Conservation (phyloP, 2,329 filamentous ascomycete genomes). For the Aureobasidium subglaciale region DNA sequence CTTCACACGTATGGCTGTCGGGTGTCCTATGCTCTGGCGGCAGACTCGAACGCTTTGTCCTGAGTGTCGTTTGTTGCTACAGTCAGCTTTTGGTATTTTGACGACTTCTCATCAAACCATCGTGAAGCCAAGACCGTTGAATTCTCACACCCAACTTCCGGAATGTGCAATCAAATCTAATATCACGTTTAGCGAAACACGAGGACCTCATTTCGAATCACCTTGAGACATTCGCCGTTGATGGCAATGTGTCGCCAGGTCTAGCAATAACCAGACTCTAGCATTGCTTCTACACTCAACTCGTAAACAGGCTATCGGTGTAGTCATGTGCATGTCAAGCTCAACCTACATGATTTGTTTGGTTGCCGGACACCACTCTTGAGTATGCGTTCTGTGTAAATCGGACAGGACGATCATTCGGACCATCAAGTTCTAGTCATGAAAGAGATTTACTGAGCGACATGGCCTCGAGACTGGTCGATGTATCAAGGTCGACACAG, state of each 20-base stretch:
- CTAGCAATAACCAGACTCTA: not conserved
- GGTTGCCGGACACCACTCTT: not conserved
- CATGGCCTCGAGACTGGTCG: too few relatives aligned
- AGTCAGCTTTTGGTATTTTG: too few relatives aligned
- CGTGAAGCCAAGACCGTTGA: not conserved
- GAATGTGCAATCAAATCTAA: not conserved
- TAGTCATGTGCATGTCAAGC: not conserved
- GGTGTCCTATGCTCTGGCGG: not conserved
- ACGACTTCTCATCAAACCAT: too few relatives aligned
- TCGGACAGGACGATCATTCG: not conserved
- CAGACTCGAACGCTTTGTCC: too few relatives aligned
- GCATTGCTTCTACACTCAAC: not conserved
- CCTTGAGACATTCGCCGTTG: not conserved
- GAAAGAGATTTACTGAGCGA: too few relatives aligned
- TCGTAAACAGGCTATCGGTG: too few relatives aligned
- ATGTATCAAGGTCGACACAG: too few relatives aligned
- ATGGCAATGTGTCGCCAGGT: not conserved
- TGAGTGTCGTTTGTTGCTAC: not conserved
- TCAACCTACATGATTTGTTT: not conserved
- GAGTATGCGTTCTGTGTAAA: not conserved
- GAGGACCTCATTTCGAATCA: not conserved
- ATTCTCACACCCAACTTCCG: not conserved
- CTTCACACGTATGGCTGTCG: not conserved
- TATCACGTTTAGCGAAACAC: not conserved
- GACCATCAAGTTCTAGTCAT: too few relatives aligned